Base-by-base conservation (phyloP, 257 asterid species). In the Solanum tacnaense region DNA sequence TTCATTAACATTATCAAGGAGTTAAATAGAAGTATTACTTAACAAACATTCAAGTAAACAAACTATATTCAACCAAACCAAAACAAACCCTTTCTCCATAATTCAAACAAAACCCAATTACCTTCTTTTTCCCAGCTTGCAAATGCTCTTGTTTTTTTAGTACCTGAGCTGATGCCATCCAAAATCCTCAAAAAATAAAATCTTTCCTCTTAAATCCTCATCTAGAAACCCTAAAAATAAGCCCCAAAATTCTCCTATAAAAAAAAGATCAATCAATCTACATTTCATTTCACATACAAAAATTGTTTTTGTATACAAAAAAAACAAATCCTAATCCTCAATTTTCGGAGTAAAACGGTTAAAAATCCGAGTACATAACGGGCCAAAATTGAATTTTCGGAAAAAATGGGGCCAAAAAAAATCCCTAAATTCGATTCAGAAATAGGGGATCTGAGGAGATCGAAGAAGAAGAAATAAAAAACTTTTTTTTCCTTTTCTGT, bases 151-250 rank as follows among this genome's bases (percentile, higher is more conserved):
- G 94, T 92, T 96, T 96, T 90, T 89, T 92, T 89, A 90, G 84
- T 76, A 92, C 96, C 95, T 96, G 96, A 88, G 92, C 98, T 92
- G 98, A 93, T 92, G 98, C 97, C 98, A 94, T 96, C 90, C 87
- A 36, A 35, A 35, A 35, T 35, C 36, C 36, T 35, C 36, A 35
- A 35, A 35, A 35, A 35, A 35, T 32, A 32, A 32, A 32, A 35
- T 35, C 34, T 32, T 32, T 32, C 34, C 34, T 32, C 34, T 32
- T 32, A 32, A 35, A 5, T 35, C 36, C 36, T 35, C 36, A 35
- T 35, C 36, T 4, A 35, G 1, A 35, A 35, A 35, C 36, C 36
- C 36, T 35, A 35, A 35, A 35, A 35, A 35, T 35, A 35, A 35
- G 36, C 36, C 36, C 36, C 36, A 35, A 35, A 35, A 35, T 35